These are phyloP conservation scores for Castanea sativa DNA, from an alignment of 306 rosid species.

Conservation along the genomic window DNA sequence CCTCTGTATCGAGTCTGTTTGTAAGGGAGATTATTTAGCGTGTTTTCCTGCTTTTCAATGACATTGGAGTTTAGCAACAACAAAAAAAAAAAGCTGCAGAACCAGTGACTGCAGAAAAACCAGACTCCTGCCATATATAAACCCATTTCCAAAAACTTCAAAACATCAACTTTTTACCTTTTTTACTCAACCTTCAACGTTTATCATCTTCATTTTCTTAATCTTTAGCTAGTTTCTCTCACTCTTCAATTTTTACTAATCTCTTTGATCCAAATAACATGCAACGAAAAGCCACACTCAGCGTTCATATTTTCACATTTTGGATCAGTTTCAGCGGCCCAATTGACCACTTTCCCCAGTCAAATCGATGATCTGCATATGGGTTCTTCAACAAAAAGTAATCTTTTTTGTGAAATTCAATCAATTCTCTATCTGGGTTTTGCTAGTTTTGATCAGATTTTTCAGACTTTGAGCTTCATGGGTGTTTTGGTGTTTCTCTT, in stretches of 20 bases:
- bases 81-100: not conserved
- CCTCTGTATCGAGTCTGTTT: too few species aligned
- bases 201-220: not conserved
- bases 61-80: too few species aligned
- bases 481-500: not conserved
- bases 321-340: conserved; percentile 2
- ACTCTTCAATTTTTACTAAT: not conserved
- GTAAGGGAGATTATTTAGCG: too few species aligned
- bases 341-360: not conserved
- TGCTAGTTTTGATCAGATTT: not conserved
- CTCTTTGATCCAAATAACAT: not conserved
- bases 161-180: not conserved
- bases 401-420: not conserved
- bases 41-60: too few species aligned
- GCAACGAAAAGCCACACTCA: not conserved
- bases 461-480: not conserved
- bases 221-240: not conserved
- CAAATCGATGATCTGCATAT: not conserved
- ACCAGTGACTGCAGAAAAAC: not conserved
- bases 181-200: not conserved
- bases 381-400: not conserved
- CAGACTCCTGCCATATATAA: not conserved
- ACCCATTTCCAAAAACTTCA: not conserved
- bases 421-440: not conserved
- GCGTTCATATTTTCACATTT: not conserved